Conservation (phyloP, 768 basidiomycete genomes). For the Suillus alpinus region DNA sequence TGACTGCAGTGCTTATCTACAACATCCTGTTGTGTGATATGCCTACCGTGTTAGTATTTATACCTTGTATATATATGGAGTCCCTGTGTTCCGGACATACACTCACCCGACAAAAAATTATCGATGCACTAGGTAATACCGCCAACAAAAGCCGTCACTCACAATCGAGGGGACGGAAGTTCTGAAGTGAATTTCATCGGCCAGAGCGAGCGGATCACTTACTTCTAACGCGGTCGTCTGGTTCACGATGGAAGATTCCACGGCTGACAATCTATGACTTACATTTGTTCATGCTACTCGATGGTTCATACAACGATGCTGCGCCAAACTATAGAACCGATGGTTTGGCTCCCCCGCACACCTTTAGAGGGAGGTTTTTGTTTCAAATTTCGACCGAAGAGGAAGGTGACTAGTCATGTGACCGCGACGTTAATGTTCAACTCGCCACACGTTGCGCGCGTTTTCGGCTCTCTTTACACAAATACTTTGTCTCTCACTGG, state of each 20-base stretch:
- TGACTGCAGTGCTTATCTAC: conserved; percentile 18
- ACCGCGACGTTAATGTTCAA: conserved; percentile 7
- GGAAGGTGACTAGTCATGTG: conserved; percentile 8
- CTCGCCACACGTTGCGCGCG: not conserved
- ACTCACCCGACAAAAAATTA: not conserved
- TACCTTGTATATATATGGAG: not conserved
- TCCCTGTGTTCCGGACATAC: not conserved
- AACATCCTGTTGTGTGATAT: not conserved
- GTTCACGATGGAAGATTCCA: not conserved
- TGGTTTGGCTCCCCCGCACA: not conserved
- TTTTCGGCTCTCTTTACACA: conserved; percentile 1
- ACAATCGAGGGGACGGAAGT: not conserved
- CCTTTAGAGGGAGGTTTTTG: not conserved
- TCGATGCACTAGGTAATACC: not conserved
- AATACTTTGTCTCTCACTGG: not conserved
- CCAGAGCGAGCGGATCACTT: not conserved
- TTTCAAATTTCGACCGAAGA: not conserved
- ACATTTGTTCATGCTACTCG: not conserved
- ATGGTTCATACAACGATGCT: not conserved
- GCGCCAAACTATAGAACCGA: not conserved
- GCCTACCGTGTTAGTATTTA: not conserved
- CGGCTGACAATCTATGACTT: not conserved
- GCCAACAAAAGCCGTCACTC: not conserved
- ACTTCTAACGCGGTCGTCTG: not conserved
- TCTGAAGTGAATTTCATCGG: not conserved